Percentiles rank a stretch among this genome's conserved stretches.
These are phyloP conservation scores for Nissolia schottii DNA, from an alignment of 306 rosid species.

Conservation along the genomic window DNA sequence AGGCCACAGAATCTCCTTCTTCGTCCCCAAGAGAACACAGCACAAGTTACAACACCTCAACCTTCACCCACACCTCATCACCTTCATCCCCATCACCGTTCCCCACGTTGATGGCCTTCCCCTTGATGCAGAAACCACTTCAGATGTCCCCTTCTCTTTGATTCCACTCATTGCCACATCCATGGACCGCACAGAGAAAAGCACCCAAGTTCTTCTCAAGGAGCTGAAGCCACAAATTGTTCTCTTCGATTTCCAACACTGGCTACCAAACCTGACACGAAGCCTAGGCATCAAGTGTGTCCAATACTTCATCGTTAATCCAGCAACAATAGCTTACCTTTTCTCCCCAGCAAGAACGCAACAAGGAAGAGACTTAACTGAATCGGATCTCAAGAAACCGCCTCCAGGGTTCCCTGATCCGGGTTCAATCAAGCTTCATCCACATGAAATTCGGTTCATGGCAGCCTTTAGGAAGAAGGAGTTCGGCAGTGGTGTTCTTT, in stretches of 20 bases:
- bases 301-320: background rate
- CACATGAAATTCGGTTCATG: constrained; percentile 6
- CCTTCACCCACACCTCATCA: constrained; percentile 24
- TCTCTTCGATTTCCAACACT: constrained; percentile 21
- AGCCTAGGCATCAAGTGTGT: constrained; percentile 22
- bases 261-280: constrained; percentile 25
- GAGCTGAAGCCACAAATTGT: constrained; percentile 20
- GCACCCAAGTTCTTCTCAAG: background rate
- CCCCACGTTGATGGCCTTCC: constrained; percentile 32
- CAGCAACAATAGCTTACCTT: background rate
- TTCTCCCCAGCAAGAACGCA: background rate
- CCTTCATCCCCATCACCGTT: constrained; percentile 14
- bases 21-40: constrained; percentile 18
- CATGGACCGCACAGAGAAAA: constrained; percentile 22
- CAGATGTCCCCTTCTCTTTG: constrained; percentile 19
- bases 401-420: constrained; percentile 23
- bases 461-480: background rate
- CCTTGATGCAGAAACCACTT: constrained; percentile 28
- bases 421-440: background rate
- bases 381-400: background rate
- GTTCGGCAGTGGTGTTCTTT: constrained; percentile 23
- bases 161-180: background rate
- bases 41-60: constrained; percentile 12
- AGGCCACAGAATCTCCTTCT: constrained; percentile 23
- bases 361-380: background rate